phyloP scores from a whole-genome alignment of 2,329 filamentous ascomycete species.

The Geosmithia putterillii region DNA sequence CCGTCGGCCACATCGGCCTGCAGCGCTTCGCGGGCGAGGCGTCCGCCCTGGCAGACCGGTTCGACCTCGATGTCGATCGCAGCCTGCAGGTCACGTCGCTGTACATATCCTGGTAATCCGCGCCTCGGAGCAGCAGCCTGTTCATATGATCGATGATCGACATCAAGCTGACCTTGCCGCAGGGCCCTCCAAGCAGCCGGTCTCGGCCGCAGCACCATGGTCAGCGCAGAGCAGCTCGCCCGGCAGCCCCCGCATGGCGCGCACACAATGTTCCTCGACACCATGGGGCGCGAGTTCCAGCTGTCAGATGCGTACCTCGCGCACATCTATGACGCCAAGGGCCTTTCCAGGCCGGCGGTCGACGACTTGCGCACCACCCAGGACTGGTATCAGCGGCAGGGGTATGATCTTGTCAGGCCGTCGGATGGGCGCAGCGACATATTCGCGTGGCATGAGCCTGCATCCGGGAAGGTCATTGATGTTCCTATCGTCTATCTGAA shows the following conservation, averaged over 20 bases:
- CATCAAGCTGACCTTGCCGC: background rate
- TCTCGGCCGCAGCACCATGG: conserved; percentile 22
- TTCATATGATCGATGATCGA: background rate
- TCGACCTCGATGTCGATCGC: conserved; percentile 14
- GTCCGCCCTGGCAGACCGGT: conserved; percentile 14
- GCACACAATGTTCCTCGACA: conserved; percentile 22
- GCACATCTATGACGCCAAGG: conserved; percentile 13
- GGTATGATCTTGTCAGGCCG: conserved; percentile 9
- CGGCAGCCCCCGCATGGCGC: conserved; percentile 16
- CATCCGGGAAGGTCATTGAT: conserved; percentile 3
- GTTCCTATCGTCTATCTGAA: conserved; percentile 11
- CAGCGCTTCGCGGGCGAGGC: conserved; percentile 18
- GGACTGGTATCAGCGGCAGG: conserved; percentile 17
- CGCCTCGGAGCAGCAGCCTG: no score
- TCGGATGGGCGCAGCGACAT: background rate
- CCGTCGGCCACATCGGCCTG: conserved; percentile 27
- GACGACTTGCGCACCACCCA: conserved; percentile 10
- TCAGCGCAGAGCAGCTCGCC: conserved; percentile 17
- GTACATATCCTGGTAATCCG: conserved; percentile 22
- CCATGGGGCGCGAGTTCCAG: conserved; percentile 15
- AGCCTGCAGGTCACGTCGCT: conserved; percentile 26
- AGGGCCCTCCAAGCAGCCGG: conserved; percentile 21
- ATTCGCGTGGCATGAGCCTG: conserved; percentile 2
- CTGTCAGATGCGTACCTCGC: conserved; percentile 9
- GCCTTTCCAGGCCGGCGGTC: conserved; percentile 12